Percentiles rank a stretch among this genome's conserved stretches.
Evolutionary conservation across 2,329 filamentous ascomycete species (phyloP).

Genomic region (Aspergillus phoenicis): DNA sequence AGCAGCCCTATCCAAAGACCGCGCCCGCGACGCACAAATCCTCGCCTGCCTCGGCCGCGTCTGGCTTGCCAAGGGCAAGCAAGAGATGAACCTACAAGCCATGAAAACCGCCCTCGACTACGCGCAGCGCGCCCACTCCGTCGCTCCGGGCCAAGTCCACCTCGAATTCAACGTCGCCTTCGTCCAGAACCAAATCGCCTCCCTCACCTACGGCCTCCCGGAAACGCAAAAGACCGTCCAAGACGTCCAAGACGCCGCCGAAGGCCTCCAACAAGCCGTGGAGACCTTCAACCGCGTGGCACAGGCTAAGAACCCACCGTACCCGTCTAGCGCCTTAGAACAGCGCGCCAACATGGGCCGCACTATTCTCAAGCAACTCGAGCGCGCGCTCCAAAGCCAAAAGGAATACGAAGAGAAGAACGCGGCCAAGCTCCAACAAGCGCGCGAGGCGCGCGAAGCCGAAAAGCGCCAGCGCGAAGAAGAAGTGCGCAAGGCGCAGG

Average conservation of each 20-base stretch:
- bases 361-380: constrained; percentile 89
- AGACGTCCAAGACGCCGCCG: constrained; percentile 78
- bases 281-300: constrained; percentile 64
- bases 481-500: constrained; percentile 67
- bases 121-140: constrained; percentile 68
- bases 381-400: constrained; percentile 80
- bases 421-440: constrained; percentile 80
- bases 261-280: constrained; percentile 84
- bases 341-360: constrained; percentile 97
- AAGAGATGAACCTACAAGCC: constrained; percentile 63
- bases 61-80: constrained; percentile 79
- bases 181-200: constrained; percentile 91
- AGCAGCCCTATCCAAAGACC: constrained; percentile 75
- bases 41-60: constrained; percentile 84
- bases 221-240: constrained; percentile 76
- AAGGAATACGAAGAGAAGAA: constrained; percentile 93
- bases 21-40: constrained; percentile 75
- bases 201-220: constrained; percentile 71
- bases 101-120: constrained; percentile 68
- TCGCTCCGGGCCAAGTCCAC: constrained; percentile 81
- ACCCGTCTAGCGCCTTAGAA: constrained; percentile 86
- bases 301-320: constrained; percentile 70
- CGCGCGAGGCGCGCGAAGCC: constrained; percentile 76
- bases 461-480: constrained; percentile 79
- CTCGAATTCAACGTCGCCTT: constrained; percentile 98